A percentile compares a stretch with the other conserved stretches of the same genome.
Evolutionary conservation across 2,329 filamentous ascomycete species (phyloP).

Genomic region (Fusarium burgessii): DNA sequence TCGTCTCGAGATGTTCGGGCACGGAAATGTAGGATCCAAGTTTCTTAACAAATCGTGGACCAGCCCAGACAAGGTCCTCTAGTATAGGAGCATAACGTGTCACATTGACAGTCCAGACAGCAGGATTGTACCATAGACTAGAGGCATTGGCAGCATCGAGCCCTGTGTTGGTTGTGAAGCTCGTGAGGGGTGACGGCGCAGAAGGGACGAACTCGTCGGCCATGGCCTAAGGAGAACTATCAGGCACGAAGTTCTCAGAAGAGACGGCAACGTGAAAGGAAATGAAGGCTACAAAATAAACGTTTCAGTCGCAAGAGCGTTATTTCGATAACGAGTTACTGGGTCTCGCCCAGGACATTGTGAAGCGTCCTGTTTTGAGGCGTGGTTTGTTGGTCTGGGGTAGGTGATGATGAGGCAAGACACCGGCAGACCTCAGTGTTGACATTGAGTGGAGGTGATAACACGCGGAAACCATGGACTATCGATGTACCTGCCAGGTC

Average conservation of each 20-base stretch:
- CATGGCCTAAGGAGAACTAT: slow-evolving; percentile 37
- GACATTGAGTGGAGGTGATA: slow-evolving; percentile 22
- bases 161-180: slow-evolving; percentile 27
- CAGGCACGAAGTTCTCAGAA: slow-evolving; percentile 7
- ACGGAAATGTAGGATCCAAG: slow-evolving; percentile 72
- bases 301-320: not conserved
- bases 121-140: slow-evolving; percentile 64
- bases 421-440: slow-evolving; percentile 14
- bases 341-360: slow-evolving; percentile 36
- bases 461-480: not conserved
- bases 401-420: slow-evolving; percentile 28
- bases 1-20: slow-evolving; percentile 67
- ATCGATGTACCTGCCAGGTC: slow-evolving; percentile 12
- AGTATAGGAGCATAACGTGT: slow-evolving; percentile 72
- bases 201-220: slow-evolving; percentile 40
- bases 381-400: slow-evolving; percentile 27
- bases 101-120: slow-evolving; percentile 68
- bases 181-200: slow-evolving; percentile 36
- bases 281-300: slow-evolving; percentile 1
- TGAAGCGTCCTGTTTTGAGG: slow-evolving; percentile 35
- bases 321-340: slow-evolving; percentile 27
- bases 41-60: slow-evolving; percentile 77
- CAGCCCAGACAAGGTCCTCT: slow-evolving; percentile 75
- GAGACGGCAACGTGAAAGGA: not conserved
- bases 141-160: slow-evolving; percentile 16